Percentiles rank a stretch among this genome's conserved stretches.
phyloP scores from a whole-genome alignment of 2,329 filamentous ascomycete species.

The Colletotrichum trifolii region DNA sequence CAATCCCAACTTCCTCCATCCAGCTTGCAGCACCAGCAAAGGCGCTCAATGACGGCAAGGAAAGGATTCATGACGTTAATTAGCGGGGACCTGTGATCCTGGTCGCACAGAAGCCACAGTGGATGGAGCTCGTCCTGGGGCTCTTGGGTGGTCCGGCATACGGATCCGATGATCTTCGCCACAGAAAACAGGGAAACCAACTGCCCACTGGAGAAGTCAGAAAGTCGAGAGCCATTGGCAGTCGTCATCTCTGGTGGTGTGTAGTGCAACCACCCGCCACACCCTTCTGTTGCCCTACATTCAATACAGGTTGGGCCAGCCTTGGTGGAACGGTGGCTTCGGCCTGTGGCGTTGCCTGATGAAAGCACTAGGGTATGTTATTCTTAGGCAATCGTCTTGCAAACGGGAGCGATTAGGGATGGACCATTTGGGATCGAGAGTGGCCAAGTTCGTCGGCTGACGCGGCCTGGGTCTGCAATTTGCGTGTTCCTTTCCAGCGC shows the following conservation, averaged over 20 bases:
- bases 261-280: slow-evolving; percentile 17
- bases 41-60: slow-evolving; percentile 29
- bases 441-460: slow-evolving; percentile 14
- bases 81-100: slow-evolving; percentile 18
- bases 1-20: slow-evolving; percentile 2
- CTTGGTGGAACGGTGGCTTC: slow-evolving; percentile 23
- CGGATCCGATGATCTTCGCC: slow-evolving; percentile 31
- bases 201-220: slow-evolving; percentile 17
- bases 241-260: slow-evolving; percentile 27
- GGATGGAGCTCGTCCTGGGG: slow-evolving; percentile 20
- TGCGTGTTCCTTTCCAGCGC: not conserved
- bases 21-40: slow-evolving; percentile 6
- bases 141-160: slow-evolving; percentile 24
- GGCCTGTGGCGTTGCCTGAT: slow-evolving; percentile 23
- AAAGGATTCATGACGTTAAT: slow-evolving; percentile 35
- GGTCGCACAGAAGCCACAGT: slow-evolving; percentile 16
- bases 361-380: not conserved
- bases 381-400: no score
- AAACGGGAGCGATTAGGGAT: no score
- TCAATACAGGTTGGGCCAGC: slow-evolving; percentile 15
- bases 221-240: slow-evolving; percentile 24
- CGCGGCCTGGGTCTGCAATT: slow-evolving; percentile 9
- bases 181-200: slow-evolving; percentile 34
- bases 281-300: slow-evolving; percentile 18
- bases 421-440: not conserved